Conservation (phyloP, 1,284 basidiomycete species). For the Ustilago esculenta region DNA sequence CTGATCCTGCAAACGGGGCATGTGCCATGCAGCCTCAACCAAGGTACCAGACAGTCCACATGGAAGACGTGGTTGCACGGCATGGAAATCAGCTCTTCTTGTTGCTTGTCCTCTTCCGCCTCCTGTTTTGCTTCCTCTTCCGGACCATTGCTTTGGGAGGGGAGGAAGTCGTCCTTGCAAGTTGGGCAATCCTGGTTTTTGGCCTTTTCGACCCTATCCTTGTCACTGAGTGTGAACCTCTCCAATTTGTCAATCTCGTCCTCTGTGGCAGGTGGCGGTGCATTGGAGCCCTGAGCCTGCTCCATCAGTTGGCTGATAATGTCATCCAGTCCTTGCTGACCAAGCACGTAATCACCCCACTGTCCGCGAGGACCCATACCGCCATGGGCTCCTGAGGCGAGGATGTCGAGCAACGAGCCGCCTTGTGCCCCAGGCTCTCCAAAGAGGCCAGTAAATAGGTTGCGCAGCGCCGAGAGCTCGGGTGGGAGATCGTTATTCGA, state of each 20-base stretch:
- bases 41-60: conserved; percentile 58
- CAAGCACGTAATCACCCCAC: conserved; percentile 57
- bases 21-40: conserved; percentile 54
- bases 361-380: conserved; percentile 36
- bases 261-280: conserved; percentile 53
- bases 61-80: conserved; percentile 60
- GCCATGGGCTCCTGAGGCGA: conserved; percentile 33
- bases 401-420: conserved; percentile 42
- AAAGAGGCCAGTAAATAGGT: conserved; percentile 53
- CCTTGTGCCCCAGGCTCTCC: conserved; percentile 40
- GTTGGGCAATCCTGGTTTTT: conserved; percentile 59
- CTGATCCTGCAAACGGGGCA: conserved; percentile 60
- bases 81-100: conserved; percentile 52
- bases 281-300: conserved; percentile 52
- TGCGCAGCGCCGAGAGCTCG: conserved; percentile 47
- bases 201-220: conserved; percentile 32
- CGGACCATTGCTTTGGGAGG: not conserved
- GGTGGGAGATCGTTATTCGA: conserved; percentile 36
- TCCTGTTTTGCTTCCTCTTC: conserved; percentile 1
- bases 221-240: conserved; percentile 37
- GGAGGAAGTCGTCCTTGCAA: conserved; percentile 57
- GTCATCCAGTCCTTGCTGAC: conserved; percentile 57
- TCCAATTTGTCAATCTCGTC: conserved; percentile 54
- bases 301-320: conserved; percentile 63
- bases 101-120: conserved; percentile 38